A percentile compares a stretch with the other conserved stretches of the same genome.
These are phyloP conservation scores for Suillus clintonianus DNA, from an alignment of 768 basidiomycete species.

Conservation along the genomic window DNA sequence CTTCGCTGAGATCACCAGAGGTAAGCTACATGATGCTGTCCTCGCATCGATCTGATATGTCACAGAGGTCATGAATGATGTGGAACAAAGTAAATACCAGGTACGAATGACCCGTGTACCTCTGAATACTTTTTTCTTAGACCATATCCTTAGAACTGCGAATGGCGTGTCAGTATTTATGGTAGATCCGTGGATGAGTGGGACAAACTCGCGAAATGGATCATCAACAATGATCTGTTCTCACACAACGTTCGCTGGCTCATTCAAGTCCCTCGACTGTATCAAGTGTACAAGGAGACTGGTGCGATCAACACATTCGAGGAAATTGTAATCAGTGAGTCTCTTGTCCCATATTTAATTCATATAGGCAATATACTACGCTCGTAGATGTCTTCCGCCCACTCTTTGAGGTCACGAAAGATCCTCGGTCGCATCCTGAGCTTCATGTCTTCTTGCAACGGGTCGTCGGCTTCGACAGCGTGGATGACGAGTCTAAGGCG, in stretches of 20 bases:
- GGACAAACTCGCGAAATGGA: constrained; percentile 99
- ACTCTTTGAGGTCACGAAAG: constrained; percentile 93
- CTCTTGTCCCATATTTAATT: not conserved
- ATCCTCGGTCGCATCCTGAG: constrained; percentile 89
- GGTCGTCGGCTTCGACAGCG: constrained; percentile 96
- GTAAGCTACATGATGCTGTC: constrained; percentile 39
- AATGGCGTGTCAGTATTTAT: constrained; percentile 97
- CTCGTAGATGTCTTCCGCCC: constrained; percentile 85
- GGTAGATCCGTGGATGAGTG: constrained; percentile 83
- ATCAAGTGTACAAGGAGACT: constrained; percentile 92
- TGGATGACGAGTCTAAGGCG: constrained; percentile 95
- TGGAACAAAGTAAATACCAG: constrained; percentile 99
- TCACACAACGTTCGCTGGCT: constrained; percentile 99
- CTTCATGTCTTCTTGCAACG: constrained; percentile 94
- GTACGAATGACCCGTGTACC: constrained; percentile 37
- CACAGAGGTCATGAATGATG: constrained; percentile 93
- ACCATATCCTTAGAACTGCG: constrained; percentile 66
- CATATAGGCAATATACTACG: not conserved
- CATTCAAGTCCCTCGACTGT: constrained; percentile 91
- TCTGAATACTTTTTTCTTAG: not conserved
- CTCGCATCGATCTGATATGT: not conserved
- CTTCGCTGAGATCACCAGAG: constrained; percentile 91
- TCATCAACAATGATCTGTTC: constrained; percentile 87
- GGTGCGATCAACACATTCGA: constrained; percentile 85
- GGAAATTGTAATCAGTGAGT: constrained; percentile 86